These are phyloP conservation scores for Hebeloma cylindrosporum DNA, from an alignment of 768 basidiomycete species.

Conservation along the genomic window DNA sequence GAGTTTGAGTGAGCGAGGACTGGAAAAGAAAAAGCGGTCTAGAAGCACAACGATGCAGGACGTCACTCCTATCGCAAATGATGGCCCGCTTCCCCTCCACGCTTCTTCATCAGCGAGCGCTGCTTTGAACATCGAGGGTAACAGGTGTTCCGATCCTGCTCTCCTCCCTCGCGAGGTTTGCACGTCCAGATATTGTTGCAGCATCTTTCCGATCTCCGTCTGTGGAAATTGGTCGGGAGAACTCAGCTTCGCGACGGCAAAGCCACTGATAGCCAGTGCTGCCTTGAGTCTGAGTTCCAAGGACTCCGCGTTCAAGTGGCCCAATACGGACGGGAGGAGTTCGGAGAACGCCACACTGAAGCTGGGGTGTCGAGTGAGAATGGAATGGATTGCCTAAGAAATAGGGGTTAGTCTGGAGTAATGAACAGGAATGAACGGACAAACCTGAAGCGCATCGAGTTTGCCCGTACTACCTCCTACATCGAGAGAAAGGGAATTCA, in stretches of 20 bases:
- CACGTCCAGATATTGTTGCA: conserved; percentile 26
- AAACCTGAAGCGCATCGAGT: conserved; percentile 35
- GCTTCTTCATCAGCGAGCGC: conserved; percentile 9
- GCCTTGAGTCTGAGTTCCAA: conserved; percentile 46
- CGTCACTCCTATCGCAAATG: conserved; percentile 15
- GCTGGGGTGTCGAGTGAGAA: conserved; percentile 42
- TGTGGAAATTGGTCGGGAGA: conserved; percentile 19
- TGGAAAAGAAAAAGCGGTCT: conserved; percentile 18
- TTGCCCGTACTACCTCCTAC: conserved; percentile 32
- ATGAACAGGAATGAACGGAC: background rate
- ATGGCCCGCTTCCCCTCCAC: conserved; percentile 12
- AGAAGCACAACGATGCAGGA: conserved; percentile 17
- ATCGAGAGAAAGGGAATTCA: conserved; percentile 33
- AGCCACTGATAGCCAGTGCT: conserved; percentile 55
- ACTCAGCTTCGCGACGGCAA: conserved; percentile 43
- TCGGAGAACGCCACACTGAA: conserved; percentile 50
- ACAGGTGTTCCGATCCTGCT: background rate
- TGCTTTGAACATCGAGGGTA: conserved; percentile 9
- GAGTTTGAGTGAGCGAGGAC: conserved; percentile 14
- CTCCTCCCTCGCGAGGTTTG: conserved; percentile 15
- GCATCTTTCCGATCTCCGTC: conserved; percentile 26
- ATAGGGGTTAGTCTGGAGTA: background rate
- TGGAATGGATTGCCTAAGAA: conserved; percentile 33
- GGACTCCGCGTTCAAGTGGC: conserved; percentile 29
- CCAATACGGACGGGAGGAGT: conserved; percentile 43